Percentiles rank a stretch among this genome's conserved stretches.
Evolutionary conservation across 1,284 basidiomycete species (phyloP).

Genomic region (Xanthoconium separans): DNA sequence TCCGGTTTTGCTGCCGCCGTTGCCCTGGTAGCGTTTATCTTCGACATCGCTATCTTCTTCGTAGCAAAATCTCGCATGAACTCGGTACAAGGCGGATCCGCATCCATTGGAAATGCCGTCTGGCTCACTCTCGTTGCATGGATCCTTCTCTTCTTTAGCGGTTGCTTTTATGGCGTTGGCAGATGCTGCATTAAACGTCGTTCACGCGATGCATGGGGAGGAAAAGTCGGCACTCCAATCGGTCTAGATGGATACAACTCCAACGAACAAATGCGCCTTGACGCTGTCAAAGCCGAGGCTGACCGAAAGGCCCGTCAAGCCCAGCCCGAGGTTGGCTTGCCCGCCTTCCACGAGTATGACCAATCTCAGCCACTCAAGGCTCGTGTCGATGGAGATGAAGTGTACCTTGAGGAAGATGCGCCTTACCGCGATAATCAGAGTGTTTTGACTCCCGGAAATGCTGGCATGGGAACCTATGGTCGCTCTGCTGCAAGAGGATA

Average conservation of each 20-base stretch:
- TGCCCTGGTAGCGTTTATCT: constrained; percentile 79
- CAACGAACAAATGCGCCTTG: constrained; percentile 65
- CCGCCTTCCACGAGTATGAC: constrained; percentile 69
- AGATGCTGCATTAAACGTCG: constrained; percentile 72
- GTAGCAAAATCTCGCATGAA: constrained; percentile 78
- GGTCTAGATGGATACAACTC: constrained; percentile 37
- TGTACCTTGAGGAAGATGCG: constrained; percentile 45
- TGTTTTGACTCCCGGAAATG: constrained; percentile 21
- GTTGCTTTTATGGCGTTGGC: constrained; percentile 81
- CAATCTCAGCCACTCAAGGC: constrained; percentile 60
- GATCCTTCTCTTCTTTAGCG: constrained; percentile 79
- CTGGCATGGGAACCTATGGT: constrained; percentile 30
- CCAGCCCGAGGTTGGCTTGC: constrained; percentile 64
- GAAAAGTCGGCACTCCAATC: constrained; percentile 28
- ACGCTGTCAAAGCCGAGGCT: constrained; percentile 79
- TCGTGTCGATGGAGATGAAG: constrained; percentile 54
- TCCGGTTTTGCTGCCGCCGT: constrained; percentile 76
- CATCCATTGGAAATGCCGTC: constrained; percentile 74
- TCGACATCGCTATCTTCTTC: constrained; percentile 86
- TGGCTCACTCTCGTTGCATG: constrained; percentile 88
- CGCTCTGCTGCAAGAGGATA: constrained; percentile 35
- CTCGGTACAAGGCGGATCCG: constrained; percentile 61
- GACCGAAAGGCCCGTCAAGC: constrained; percentile 73
- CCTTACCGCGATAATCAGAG: constrained; percentile 38
- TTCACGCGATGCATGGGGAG: constrained; percentile 43